Evolutionary conservation across 2,329 filamentous ascomycete species (phyloP).

Genomic region (Colletotrichum zoysiae): DNA sequence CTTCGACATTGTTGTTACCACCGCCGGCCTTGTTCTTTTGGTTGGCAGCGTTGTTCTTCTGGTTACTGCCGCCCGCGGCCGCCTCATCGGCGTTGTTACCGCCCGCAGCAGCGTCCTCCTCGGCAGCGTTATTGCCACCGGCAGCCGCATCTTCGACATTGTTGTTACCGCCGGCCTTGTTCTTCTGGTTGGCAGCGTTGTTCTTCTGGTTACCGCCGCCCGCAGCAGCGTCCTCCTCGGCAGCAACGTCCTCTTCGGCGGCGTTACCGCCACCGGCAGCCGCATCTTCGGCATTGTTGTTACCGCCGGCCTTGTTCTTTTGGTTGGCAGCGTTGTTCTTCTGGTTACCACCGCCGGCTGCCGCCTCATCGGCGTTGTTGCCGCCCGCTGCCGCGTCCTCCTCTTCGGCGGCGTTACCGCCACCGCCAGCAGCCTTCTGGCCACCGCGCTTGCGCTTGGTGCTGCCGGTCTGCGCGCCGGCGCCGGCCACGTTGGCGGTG

Average conservation of each 20-base stretch:
- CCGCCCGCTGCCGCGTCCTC: background rate
- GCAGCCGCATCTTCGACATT: background rate
- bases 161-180: no score
- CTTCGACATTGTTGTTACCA: no score
- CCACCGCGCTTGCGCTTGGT: slow-evolving; percentile 13
- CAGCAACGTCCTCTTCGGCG: background rate
- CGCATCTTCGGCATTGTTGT: background rate
- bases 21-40: no score
- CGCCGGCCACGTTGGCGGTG: slow-evolving; percentile 37
- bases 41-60: background rate
- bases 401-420: background rate
- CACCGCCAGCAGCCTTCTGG: slow-evolving; percentile 14
- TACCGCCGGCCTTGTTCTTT: no score
- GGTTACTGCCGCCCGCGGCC: no score
- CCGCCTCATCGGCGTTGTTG: background rate
- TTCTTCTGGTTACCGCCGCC: slow-evolving; percentile 7
- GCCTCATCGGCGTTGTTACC: no score
- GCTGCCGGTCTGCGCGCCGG: slow-evolving; percentile 1
- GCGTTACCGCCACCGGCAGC: slow-evolving; percentile 7
- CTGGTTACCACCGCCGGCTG: background rate
- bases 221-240: background rate
- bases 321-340: background rate
- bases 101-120: background rate
- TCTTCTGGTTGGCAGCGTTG: no score
- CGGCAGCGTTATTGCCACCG: background rate